Percentiles rank a stretch among this genome's conserved stretches.
Conservation (phyloP, 805 yeast genomes). For the Wickerhamomyces xylosicus region DNA sequence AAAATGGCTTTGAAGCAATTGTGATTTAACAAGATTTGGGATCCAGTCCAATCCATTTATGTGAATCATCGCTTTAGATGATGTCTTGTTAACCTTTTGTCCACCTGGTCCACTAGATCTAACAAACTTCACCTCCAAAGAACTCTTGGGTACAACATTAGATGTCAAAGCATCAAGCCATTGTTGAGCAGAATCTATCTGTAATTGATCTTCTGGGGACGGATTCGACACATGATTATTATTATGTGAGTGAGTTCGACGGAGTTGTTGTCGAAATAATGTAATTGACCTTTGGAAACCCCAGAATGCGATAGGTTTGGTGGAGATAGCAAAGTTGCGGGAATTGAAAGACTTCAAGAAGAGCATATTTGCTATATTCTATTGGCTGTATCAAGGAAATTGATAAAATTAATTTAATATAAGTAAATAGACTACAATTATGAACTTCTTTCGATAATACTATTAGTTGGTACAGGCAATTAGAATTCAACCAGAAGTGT, state of each 20-base stretch:
- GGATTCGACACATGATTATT: conserved; percentile 14
- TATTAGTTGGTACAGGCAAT: no score
- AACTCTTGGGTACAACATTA: conserved; percentile 30
- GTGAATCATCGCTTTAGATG: conserved; percentile 54
- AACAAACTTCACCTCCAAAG: conserved; percentile 36
- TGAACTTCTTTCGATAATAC: no score
- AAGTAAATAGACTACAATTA: no score
- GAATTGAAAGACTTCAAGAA: no score
- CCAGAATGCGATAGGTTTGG: no score
- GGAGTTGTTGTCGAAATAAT: no score
- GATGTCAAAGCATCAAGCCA: conserved; percentile 31
- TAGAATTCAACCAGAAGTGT: no score
- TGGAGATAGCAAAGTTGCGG: background rate
- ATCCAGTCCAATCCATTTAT: conserved; percentile 51
- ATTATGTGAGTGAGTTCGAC: background rate
- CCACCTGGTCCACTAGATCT: conserved; percentile 84
- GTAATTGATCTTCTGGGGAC: background rate
- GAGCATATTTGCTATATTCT: no score
- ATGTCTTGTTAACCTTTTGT: conserved; percentile 69
- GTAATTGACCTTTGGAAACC: no score
- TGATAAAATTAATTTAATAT: no score
- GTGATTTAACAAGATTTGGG: conserved; percentile 39
- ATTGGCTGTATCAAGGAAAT: no score
- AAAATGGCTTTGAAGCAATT: conserved; percentile 27
- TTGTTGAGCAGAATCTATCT: conserved; percentile 19